phyloP scores from a whole-genome alignment of 176 grass and related monocot species.

The Carex littledalei region DNA sequence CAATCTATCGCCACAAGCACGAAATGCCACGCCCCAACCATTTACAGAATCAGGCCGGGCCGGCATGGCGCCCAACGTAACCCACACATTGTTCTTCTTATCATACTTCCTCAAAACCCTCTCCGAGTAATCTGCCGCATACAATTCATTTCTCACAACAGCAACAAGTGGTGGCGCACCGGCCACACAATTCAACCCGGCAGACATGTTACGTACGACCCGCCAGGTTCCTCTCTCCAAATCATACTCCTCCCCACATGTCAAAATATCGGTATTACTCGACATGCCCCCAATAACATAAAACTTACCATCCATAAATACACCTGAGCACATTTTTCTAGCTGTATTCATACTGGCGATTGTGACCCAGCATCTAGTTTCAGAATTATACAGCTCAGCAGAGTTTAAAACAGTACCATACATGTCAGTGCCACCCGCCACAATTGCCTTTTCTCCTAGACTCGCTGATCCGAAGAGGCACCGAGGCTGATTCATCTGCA shows the following conservation, averaged over 20 bases:
- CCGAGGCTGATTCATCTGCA: slow-evolving; percentile 53
- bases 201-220: slow-evolving; percentile 59
- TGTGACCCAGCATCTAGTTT: slow-evolving; percentile 47
- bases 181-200: slow-evolving; percentile 40
- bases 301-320: slow-evolving; percentile 80
- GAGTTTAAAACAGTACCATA: slow-evolving; percentile 38
- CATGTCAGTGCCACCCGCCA: slow-evolving; percentile 56
- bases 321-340: slow-evolving; percentile 59
- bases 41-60: slow-evolving; percentile 69
- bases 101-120: slow-evolving; percentile 62
- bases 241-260: slow-evolving; percentile 79
- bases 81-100: slow-evolving; percentile 69
- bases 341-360: slow-evolving; percentile 56
- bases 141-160: slow-evolving; percentile 71
- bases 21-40: slow-evolving; percentile 83
- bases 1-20: slow-evolving; percentile 69
- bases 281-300: slow-evolving; percentile 64
- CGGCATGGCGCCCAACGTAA: slow-evolving; percentile 59
- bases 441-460: slow-evolving; percentile 47
- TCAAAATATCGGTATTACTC: slow-evolving; percentile 39
- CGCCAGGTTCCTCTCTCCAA: slow-evolving; percentile 35
- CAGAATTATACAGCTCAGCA: slow-evolving; percentile 72
- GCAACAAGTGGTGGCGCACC: slow-evolving; percentile 68
- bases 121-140: slow-evolving; percentile 58
- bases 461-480: slow-evolving; percentile 73